phyloP scores from a whole-genome alignment of 176 grass and related monocot genomes.

The Carex cristatella region DNA sequence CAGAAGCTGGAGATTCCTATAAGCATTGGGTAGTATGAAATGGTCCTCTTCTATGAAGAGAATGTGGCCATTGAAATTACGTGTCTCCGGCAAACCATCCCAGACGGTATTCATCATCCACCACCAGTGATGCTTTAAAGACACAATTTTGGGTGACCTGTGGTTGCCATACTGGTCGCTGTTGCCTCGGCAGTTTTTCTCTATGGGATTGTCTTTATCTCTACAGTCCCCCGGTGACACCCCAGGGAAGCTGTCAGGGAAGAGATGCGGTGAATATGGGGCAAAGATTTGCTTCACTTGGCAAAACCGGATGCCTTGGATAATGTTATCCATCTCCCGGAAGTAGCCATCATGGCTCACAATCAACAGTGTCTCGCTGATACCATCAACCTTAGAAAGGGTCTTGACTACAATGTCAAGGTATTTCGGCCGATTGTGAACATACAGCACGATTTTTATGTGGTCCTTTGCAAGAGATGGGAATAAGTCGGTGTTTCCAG shows the following conservation, averaged over 20 bases:
- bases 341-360: constrained; percentile 95
- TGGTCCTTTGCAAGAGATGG: constrained; percentile 43
- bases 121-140: constrained; percentile 97
- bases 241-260: constrained; percentile 63
- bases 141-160: constrained; percentile 74
- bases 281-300: constrained; percentile 97
- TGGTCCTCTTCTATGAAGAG: constrained; percentile 98
- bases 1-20: constrained; percentile 64
- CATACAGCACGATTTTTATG: constrained; percentile 76
- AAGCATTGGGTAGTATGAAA: constrained; percentile 87
- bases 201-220: constrained; percentile 50
- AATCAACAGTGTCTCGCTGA: constrained; percentile 72
- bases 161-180: constrained; percentile 89
- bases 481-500: constrained; percentile 57
- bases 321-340: constrained; percentile 79
- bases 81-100: constrained; percentile 83
- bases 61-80: constrained; percentile 52
- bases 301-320: constrained; percentile 66
- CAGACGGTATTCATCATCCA: constrained; percentile 99
- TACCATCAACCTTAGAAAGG: constrained; percentile 67
- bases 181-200: constrained; percentile 58
- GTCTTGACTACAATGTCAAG: constrained; percentile 65
- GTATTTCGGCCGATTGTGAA: constrained; percentile 86
- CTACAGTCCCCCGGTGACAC: constrained; percentile 59
- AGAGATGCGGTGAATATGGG: constrained; percentile 84